Base-by-base conservation (phyloP, 2,329 filamentous ascomycete genomes). In the Colletotrichum scovillei region DNA sequence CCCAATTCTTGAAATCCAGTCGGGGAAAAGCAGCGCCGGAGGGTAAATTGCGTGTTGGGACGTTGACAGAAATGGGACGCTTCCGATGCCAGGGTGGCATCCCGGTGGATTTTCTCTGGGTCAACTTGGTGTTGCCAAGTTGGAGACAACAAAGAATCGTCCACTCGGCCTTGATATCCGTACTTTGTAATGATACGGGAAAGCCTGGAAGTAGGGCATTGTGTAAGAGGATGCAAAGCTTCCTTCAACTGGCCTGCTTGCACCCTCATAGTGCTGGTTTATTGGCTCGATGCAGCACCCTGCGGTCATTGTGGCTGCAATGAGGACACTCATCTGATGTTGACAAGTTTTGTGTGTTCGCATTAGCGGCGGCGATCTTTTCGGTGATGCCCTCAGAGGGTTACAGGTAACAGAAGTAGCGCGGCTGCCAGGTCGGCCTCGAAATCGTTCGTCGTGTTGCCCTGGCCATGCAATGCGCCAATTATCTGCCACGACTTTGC, bases 341-440 rank as follows among this genome's bases (percentile, higher is more conserved):
- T 59, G 55, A 65, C 30, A 46, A 30, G 35, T 49, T 49, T 69
- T 56, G 66, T 49, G 57, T 14, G 60, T 60, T 70, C 60, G 46
- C 66, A 62, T 70, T 65, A 69, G 70, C 55, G 60, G 70, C 55
- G 55, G 62, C 55, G 66, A 64, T 64, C 59, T 28, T 12, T 12
- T 42, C 46, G 59, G 24, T n/a, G 19, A 12, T 22, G 38, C 16
- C 28, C 38, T 11, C 24, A 38, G 59, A 63, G 42, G 59, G 9
- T 49, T n/a, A 63, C 14, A 24, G 11, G 52, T 26, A 28, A 52
- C 9, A 14, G 30, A 35, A 26, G 38, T 30, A 22, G n/a, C 22
- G 57, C 11, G 30, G 57, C 57, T 60, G 57, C 12, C 57, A 38
- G 12, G 11, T 14, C 22, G 32, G n/a, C 22, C n/a, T 60, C 32